phyloP scores from a whole-genome alignment of 345 rosid species.

The Diplotaxis tenuifolia region DNA sequence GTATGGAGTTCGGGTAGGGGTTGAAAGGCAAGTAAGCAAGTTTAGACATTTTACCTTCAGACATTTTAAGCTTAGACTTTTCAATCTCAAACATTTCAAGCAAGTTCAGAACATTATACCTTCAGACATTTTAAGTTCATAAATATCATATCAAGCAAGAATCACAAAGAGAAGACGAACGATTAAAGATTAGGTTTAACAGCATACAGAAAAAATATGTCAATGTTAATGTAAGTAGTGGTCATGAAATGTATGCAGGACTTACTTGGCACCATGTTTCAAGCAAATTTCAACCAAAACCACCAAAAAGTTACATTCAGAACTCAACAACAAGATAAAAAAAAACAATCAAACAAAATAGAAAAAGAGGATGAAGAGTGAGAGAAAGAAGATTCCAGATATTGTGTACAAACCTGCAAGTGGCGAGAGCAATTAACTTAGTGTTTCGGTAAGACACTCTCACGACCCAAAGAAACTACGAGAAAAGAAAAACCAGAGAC shows the following conservation, averaged over 20 bases:
- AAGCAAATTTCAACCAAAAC: too few relatives aligned
- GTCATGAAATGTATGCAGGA: neutral
- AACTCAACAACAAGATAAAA: neutral
- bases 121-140: too few relatives aligned
- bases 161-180: neutral
- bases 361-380: neutral
- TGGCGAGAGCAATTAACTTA: neutral
- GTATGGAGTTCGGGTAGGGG: too few relatives aligned
- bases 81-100: too few relatives aligned
- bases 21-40: too few relatives aligned
- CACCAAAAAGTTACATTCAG: neutral
- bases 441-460: neutral
- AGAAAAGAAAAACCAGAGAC: neutral
- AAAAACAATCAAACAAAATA: too few relatives aligned
- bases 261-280: too few relatives aligned
- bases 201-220: too few relatives aligned
- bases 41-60: too few relatives aligned
- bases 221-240: too few relatives aligned
- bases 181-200: neutral
- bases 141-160: neutral
- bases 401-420: neutral
- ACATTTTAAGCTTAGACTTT: too few relatives aligned
- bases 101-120: too few relatives aligned
- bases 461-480: neutral
- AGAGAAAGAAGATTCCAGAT: neutral